Evolutionary conservation across 495 filamentous ascomycete genomes (phyloP).

Genomic region (Lasiosphaeria hispida): DNA sequence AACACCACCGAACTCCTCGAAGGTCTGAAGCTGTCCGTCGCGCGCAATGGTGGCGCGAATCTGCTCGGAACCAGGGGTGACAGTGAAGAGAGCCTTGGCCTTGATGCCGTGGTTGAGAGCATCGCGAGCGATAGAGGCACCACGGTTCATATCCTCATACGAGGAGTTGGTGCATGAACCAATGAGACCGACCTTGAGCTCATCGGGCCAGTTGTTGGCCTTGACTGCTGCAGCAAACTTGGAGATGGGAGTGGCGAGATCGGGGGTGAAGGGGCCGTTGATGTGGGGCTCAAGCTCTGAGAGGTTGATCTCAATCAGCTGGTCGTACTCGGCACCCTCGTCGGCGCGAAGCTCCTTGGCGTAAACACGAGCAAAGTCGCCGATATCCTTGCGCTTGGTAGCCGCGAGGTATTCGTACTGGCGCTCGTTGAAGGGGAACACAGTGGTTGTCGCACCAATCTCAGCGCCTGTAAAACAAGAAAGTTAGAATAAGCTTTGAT

Average conservation of each 20-base stretch:
- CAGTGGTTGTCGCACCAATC: constrained; percentile 94
- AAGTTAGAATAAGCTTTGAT: neutral
- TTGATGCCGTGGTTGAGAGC: constrained; percentile 92
- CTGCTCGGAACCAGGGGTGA: constrained; percentile 97
- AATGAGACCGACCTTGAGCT: constrained; percentile 94
- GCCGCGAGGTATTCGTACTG: constrained; percentile 94
- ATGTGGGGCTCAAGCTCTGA: constrained; percentile 94
- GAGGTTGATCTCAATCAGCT: constrained; percentile 94
- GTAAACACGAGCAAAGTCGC: constrained; percentile 82
- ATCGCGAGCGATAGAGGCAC: constrained; percentile 91
- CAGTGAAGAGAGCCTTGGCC: constrained; percentile 88
- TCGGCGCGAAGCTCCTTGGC: constrained; percentile 85
- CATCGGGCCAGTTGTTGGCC: constrained; percentile 93
- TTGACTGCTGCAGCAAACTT: constrained; percentile 95
- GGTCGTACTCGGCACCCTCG: constrained; percentile 92
- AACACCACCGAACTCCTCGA: constrained; percentile 96
- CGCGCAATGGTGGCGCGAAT: constrained; percentile 93
- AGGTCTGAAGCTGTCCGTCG: constrained; percentile 92
- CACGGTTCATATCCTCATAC: constrained; percentile 98
- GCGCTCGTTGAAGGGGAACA: constrained; percentile 98
- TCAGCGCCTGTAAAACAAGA: constrained; percentile 56
- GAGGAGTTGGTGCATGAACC: constrained; percentile 99
- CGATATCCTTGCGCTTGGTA: constrained; percentile 88
- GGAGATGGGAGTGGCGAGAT: constrained; percentile 96
- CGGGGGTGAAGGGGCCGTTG: constrained; percentile 99